Evolutionary conservation across 768 basidiomycete genomes (phyloP).

Genomic region (Thelephora aurantiotincta): DNA sequence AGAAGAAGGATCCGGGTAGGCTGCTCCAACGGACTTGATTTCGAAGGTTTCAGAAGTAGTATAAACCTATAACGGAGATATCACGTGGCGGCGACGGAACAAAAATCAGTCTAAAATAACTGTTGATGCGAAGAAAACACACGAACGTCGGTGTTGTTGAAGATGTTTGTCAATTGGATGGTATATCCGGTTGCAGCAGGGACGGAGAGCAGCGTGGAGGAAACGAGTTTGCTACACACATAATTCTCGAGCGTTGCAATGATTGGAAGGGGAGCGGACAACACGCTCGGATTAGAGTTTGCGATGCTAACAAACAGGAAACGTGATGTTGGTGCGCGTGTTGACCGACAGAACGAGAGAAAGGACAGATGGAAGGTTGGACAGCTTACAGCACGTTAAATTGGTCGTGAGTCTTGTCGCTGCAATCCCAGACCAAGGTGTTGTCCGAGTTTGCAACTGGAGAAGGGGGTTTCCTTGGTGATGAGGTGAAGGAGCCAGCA

Average conservation of each 20-base stretch:
- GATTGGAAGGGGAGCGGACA: constrained; percentile 27
- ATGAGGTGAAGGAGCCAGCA: background rate
- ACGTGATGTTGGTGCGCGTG: constrained; percentile 3
- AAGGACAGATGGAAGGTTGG: constrained; percentile 3
- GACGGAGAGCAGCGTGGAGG: constrained; percentile 24
- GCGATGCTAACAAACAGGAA: constrained; percentile 22
- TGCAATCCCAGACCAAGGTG: constrained; percentile 45
- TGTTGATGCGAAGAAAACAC: background rate
- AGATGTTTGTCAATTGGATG: constrained; percentile 31
- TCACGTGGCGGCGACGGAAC: background rate
- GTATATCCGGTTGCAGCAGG: constrained; percentile 32
- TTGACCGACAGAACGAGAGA: background rate
- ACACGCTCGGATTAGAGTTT: constrained; percentile 27
- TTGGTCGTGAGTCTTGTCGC: constrained; percentile 17
- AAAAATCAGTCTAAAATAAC: background rate
- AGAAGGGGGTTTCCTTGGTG: background rate
- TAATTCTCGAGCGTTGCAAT: constrained; percentile 38
- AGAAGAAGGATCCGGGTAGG: constrained; percentile 31
- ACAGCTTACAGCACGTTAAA: constrained; percentile 42
- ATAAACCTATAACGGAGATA: constrained; percentile 28
- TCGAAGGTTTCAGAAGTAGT: constrained; percentile 42
- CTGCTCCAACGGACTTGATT: constrained; percentile 40
- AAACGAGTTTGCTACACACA: constrained; percentile 43
- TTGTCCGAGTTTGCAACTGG: constrained; percentile 45
- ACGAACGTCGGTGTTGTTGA: constrained; percentile 43